phyloP scores from a whole-genome alignment of 1,284 basidiomycete species.

The Takashimella tepidaria region DNA sequence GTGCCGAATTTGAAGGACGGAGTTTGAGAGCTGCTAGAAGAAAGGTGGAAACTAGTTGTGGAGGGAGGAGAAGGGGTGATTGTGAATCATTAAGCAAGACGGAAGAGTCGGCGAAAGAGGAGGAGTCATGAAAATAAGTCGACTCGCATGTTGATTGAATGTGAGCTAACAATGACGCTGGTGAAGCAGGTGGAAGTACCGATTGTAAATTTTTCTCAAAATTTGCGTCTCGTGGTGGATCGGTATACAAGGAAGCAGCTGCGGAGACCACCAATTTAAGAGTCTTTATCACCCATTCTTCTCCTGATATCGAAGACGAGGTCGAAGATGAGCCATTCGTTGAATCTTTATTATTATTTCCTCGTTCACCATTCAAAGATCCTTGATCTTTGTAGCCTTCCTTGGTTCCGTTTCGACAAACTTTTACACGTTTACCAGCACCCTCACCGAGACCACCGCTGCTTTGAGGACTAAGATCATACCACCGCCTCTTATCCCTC shows the following conservation, averaged over 20 bases:
- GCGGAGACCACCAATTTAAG: slow-evolving; percentile 39
- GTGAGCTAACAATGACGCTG: slow-evolving; percentile 23
- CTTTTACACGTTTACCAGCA: slow-evolving; percentile 7
- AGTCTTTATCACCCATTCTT: slow-evolving; percentile 38
- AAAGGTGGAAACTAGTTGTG: slow-evolving; percentile 35
- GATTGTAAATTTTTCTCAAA: not conserved
- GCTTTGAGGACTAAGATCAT: slow-evolving; percentile 8
- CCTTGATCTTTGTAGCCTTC: not conserved
- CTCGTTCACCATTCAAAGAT: not conserved
- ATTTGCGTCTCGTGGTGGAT: slow-evolving; percentile 23
- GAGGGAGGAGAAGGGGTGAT: slow-evolving; percentile 23
- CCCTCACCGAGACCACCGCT: not conserved
- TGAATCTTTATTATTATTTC: no score
- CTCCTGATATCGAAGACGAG: slow-evolving; percentile 10
- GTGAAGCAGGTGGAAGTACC: slow-evolving; percentile 24
- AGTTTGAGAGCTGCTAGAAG: slow-evolving; percentile 40
- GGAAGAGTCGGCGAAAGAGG: no score
- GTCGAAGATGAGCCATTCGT: no score
- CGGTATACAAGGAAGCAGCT: slow-evolving; percentile 34
- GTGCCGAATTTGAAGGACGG: slow-evolving; percentile 20
- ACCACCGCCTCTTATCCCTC: slow-evolving; percentile 12
- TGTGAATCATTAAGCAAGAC: no score
- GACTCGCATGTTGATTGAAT: slow-evolving; percentile 17
- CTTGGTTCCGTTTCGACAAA: no score
- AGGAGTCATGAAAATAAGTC: slow-evolving; percentile 13